phyloP scores from a whole-genome alignment of 2,329 filamentous ascomycete species.

The Ceratocystis lukuohia region DNA sequence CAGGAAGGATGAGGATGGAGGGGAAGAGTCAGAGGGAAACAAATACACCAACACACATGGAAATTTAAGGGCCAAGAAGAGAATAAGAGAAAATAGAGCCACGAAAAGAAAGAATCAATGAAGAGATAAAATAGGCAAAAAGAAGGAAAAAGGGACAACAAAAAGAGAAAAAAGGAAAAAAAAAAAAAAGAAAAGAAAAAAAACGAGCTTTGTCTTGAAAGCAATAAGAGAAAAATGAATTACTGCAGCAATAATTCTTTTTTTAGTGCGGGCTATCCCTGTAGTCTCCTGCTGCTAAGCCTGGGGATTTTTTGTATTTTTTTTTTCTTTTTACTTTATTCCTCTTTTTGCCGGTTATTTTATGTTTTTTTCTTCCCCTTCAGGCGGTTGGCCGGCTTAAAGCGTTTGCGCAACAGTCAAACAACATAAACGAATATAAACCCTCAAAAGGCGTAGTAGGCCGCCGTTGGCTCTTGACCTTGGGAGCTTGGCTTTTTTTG shows the following conservation, averaged over 20 bases:
- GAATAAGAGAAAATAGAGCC: background rate
- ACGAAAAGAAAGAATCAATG: background rate
- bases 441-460: background rate
- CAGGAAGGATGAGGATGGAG: background rate
- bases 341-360: background rate
- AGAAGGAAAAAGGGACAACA: background rate
- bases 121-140: background rate
- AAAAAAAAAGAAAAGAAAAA: background rate
- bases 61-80: background rate
- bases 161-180: background rate
- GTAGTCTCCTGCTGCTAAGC: background rate
- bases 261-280: background rate
- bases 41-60: background rate
- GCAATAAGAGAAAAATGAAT: slow-evolving; percentile 5
- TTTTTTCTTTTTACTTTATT: no score
- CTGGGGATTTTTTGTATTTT: background rate
- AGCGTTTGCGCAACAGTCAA: slow-evolving; percentile 6
- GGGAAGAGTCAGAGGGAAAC: background rate
- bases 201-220: background rate
- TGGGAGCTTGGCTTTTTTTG: background rate
- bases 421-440: slow-evolving; percentile 3
- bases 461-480: background rate
- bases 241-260: background rate
- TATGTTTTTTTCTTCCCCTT: background rate
- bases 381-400: background rate